phyloP scores from a whole-genome alignment of 2,329 filamentous ascomycete species.

The Botrytis cinerea region DNA sequence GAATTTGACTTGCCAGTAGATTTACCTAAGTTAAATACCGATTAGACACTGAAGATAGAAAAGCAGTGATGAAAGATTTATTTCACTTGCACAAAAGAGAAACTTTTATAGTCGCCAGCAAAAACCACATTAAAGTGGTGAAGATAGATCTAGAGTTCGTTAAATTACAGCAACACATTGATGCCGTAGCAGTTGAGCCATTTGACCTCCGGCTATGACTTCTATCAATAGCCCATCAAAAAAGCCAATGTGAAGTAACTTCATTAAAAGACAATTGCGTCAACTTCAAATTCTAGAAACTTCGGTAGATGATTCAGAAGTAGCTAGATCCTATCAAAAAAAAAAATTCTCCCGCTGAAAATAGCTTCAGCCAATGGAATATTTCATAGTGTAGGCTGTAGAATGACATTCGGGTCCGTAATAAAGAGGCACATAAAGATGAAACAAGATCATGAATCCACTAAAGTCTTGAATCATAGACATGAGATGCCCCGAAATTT shows the following conservation, averaged over 20 bases:
- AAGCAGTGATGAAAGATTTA: neutral
- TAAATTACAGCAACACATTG: neutral
- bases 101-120: neutral
- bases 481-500: neutral
- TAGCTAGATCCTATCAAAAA: neutral
- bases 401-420: neutral
- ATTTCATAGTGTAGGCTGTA: neutral
- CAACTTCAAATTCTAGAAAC: neutral
- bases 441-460: neutral
- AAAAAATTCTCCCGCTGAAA: neutral
- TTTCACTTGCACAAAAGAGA: neutral
- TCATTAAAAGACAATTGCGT: fast-evolving
- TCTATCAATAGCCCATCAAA: neutral
- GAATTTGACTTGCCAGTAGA: neutral
- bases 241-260: too few relatives aligned
- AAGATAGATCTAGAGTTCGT: neutral
- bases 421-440: neutral
- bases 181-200: neutral
- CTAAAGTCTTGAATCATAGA: neutral
- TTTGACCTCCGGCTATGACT: neutral
- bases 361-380: neutral
- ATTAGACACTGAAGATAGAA: neutral
- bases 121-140: neutral
- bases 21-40: neutral
- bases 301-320: neutral